Conservation (phyloP, 2,329 filamentous ascomycete species). For the Diaporthe capsici region DNA sequence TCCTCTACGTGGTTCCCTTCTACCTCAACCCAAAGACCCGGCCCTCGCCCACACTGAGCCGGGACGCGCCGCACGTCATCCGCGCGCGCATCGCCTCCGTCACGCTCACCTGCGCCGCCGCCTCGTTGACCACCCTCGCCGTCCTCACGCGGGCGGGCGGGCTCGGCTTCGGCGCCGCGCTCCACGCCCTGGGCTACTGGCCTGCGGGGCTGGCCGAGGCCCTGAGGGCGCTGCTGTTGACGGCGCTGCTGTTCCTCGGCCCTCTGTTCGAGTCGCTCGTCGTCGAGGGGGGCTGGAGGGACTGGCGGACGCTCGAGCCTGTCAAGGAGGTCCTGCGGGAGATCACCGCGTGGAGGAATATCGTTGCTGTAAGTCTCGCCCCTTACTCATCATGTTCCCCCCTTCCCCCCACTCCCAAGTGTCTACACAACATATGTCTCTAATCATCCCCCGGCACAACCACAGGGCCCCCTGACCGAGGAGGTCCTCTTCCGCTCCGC, state of each 20-base stretch:
- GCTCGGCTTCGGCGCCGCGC: slow-evolving; percentile 59
- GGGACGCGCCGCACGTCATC: slow-evolving; percentile 92
- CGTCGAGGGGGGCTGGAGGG: slow-evolving; percentile 78
- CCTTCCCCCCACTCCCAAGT: not conserved
- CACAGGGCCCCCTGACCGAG: slow-evolving; percentile 87
- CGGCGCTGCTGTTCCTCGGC: slow-evolving; percentile 83
- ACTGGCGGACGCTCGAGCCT: slow-evolving; percentile 71
- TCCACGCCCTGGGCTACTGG: slow-evolving; percentile 86
- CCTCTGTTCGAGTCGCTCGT: slow-evolving; percentile 86
- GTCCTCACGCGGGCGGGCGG: slow-evolving; percentile 70
- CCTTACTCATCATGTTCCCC: not conserved
- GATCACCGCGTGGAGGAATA: slow-evolving; percentile 89
- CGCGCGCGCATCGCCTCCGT: slow-evolving; percentile 87
- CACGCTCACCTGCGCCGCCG: slow-evolving; percentile 78
- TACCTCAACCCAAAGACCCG: slow-evolving; percentile 86
- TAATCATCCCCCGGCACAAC: not conserved
- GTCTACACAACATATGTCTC: not conserved
- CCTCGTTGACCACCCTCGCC: slow-evolving; percentile 76
- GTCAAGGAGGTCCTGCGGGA: slow-evolving; percentile 74
- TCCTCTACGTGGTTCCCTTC: slow-evolving; percentile 91
- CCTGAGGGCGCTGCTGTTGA: slow-evolving; percentile 75
- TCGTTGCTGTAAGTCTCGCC: slow-evolving; percentile 78
- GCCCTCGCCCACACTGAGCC: slow-evolving; percentile 82
- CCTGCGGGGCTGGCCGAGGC: slow-evolving; percentile 78
- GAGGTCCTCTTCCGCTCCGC: slow-evolving; percentile 94